Base-by-base conservation (phyloP, 139 green algal species). In the Closterium sp. region DNA sequence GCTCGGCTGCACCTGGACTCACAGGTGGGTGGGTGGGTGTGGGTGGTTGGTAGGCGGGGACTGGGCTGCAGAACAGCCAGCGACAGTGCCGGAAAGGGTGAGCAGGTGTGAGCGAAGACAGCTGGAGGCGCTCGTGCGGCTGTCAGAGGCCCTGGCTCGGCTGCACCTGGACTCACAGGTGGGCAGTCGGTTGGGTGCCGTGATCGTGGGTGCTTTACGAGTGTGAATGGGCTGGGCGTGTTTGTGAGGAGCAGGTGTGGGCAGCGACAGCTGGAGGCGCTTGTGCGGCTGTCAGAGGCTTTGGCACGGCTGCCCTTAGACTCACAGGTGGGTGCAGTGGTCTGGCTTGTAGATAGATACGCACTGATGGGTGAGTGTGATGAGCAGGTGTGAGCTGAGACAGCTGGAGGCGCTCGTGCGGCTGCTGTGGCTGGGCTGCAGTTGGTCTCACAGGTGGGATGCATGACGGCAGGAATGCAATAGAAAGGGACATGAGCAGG, bases 81-180 rank as follows among this genome's bases (percentile, higher is more conserved):
- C n/a, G n/a, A n/a, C n/a, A n/a, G n/a, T n/a, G n/a, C n/a, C n/a
- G n/a, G n/a, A n/a, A n/a, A n/a, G n/a, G n/a, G n/a, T n/a, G n/a
- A n/a, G n/a, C n/a, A n/a, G n/a, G n/a, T n/a, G n/a, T n/a, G n/a
- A n/a, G n/a, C n/a, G n/a, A n/a, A n/a, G n/a, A n/a, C n/a, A n/a
- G n/a, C n/a, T n/a, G n/a, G 38, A 66, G 38, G 38, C 2, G 38
- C 38, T 99, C 34, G 94, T 99, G 87, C 95, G 97, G 30, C 93
- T 99, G 87, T 97, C 95, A n/a, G 97, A 98, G 95, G 97, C 97
- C 31, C 93, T 97, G 33, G 97, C 97, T 25, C 91, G 97, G 12
- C 34, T 96, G 76, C 91, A 96, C 84, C 95, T 94, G 36, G 55
- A 93, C 9, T 34, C 88, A 19, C 31, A 91, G 7, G 95, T 98